Evolutionary conservation across 257 asterid genomes (phyloP), one percentile per base, ranked within the genome.

Genomic region (Nicotiana tabacum): DNA sequence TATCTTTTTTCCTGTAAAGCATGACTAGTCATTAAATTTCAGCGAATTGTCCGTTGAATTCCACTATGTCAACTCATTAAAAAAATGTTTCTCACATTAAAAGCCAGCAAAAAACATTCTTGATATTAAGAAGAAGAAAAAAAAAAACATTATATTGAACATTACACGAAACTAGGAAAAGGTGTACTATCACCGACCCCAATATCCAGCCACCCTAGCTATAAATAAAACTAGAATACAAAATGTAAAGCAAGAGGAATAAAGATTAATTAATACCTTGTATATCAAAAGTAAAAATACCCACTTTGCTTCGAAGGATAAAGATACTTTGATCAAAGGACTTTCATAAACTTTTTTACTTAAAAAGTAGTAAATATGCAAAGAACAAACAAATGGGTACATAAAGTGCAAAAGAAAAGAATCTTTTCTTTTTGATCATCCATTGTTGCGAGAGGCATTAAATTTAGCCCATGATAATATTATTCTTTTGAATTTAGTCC

Each of bases 391-490:
- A 51, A 66, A 53, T 12, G 30, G 13, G 35, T 67, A 66, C 13
- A 17, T 65, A 8, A 27, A 46, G 51, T 4, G 0, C 6, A 78
- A 46, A 29, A 39, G 51, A 66, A 74, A 76, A 8, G 5, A 79
- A 15, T 62, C 7, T 32, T 4, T 32, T 68, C 2, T 27, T 7
- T 10, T 4, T 0, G 0, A 2, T 48, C 10, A 27, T 27, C 0
- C 35, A 3, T 11, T 0, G 56, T 46, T 29, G 0, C 3, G 3
- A 24, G 4, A 24, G 2, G 5, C 3, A 0, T 21, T 0, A 24
- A 46, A 72, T 72, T 39, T 21, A 74, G 8, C 2, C 3, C 16
- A 51, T 48, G 3, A 27, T 13, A 48, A 27, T 48, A 24, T 24
- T 3, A n/a, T 1, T 0, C 2, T 2, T 10, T 62, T 1, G 2